Evolutionary conservation across 108 stramenopile species (phyloP), one percentile per base, ranked within the genome.

Genomic region (Fragilariopsis cylindrus): DNA sequence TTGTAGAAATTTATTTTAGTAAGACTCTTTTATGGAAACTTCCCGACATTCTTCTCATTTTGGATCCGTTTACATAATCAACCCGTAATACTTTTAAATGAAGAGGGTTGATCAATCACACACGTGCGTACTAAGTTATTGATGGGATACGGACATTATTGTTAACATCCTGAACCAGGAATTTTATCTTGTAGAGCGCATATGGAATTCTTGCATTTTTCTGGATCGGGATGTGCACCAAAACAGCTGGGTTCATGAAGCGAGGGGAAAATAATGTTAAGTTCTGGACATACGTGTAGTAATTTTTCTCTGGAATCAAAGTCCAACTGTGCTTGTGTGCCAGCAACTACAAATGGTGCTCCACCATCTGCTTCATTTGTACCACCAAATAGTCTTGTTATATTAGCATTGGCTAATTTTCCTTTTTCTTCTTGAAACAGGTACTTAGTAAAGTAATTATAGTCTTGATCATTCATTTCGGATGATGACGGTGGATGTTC

Each of bases 201-300:
- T 21, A 88, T 85, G 21, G 76, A 60, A 7, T 52, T 66, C 47
- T 81, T 68, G 65, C 87, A 88, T 40, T 64, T 72, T 9, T 81
- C 80, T 63, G 72, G 69, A 63, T 85, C 75, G 6, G 87, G 87
- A 71, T 85, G 80, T 16, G 87, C 84, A n/a, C 87, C 87, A 84
- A 88, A 88, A 68, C 87, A 88, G 6, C 74, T 42, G 4, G 87
- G 87, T 65, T 88, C 83, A 56, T 88, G 87, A 57, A 88, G 55
- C 19, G 77, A 75, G 1, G 87, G 87, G 62, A 85, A 88, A 19
- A 88, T 83, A 4, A 81, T 45, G 57, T 83, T 83, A 15, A 81
- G 48, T 72, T 88, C 87, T 15, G 87, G 87, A 76, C 87, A 88
- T 8, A 68, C 62, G 11, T 68, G 46, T 30, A 88, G 74, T 11